Evolutionary conservation across 139 green algal genomes (phyloP), one percentile per base, ranked within the genome.

Genomic region (Microglena sp.): DNA sequence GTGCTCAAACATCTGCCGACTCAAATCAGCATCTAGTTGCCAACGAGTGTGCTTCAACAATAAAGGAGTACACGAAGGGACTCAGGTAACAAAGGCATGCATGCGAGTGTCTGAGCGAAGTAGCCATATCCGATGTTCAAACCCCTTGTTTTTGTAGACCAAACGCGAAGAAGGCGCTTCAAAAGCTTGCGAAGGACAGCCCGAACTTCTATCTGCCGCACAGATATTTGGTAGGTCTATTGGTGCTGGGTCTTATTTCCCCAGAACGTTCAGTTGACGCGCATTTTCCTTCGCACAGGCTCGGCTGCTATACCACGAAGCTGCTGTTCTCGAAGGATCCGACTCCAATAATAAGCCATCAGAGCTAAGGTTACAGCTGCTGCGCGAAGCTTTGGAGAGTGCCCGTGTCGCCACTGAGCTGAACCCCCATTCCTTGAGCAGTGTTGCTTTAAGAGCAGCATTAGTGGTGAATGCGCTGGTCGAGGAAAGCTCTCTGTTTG

Each of bases 281-380:
- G 3, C 45, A 21, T 33, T 31, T 22, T 36, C 27, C 21, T 24
- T 5, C 36, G 27, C 31, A 15, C 70, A 87, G 81, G 81, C 82
- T 3, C 71, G 82, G 0, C 29, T 88, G 30, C 64, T 86, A 29
- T 88, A 85, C 53, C 82, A 88, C 58, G 82, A 88, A 60, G 76
- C 76, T 28, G 76, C 78, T 2, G 69, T 70, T 4, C 53, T 82
- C 27, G 71, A 79, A 21, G 64, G 35, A 27, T 40, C 58, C 53
- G 64, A 67, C 24, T 15, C 27, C 34, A 40, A 33, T 32, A 67
- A 29, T 29, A 64, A 61, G 46, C 65, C 68, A 5, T 72, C 68
- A 40, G 66, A 77, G 34, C 26, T 40, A 34, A 72, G 82, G 11
- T 57, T 84, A 28, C n/a, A 69, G 32, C 69, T 88, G 35, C 69